These are phyloP conservation scores for Hyaloperonospora arabidopsidis DNA, from an alignment of 352 stramenopile genomes.

Conservation along the genomic window DNA sequence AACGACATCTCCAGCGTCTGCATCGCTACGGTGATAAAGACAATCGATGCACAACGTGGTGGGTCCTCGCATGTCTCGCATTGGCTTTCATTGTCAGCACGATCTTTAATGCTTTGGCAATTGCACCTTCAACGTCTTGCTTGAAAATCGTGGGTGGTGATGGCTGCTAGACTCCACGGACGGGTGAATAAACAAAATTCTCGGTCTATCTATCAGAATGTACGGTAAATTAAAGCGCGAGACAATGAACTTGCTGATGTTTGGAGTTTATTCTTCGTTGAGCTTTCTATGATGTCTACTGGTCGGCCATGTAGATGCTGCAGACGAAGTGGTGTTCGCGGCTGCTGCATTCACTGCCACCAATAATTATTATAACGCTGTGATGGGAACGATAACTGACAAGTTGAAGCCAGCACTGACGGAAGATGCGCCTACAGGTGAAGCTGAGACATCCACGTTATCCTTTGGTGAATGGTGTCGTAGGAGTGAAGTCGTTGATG, in stretches of 20 bases:
- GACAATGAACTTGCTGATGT: too few relatives aligned
- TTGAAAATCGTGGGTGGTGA: constrained; percentile 28
- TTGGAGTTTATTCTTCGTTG: too few relatives aligned
- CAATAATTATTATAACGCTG: constrained; percentile 30
- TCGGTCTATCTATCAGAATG: too few relatives aligned
- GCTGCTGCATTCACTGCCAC: constrained; percentile 26
- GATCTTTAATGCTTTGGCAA: constrained; percentile 32
- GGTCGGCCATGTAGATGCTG: too few relatives aligned
- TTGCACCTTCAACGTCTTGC: constrained; percentile 28
- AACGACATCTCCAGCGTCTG: constrained; percentile 36
- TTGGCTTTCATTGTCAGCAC: constrained; percentile 30
- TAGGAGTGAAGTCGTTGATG: too few relatives aligned
- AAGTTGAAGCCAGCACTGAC: constrained; percentile 36
- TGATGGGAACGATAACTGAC: constrained; percentile 25
- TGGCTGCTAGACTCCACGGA: constrained; percentile 16
- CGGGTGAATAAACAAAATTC: not conserved
- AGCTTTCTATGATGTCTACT: too few relatives aligned
- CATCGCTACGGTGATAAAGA: constrained; percentile 19
- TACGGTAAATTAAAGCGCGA: too few relatives aligned
- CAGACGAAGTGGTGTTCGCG: too few relatives aligned
- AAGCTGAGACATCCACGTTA: constrained; percentile 29
- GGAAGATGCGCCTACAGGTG: constrained; percentile 25
- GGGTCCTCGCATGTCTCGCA: constrained; percentile 26
- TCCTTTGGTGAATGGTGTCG: too few relatives aligned
- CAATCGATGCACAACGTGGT: constrained; percentile 29